Conservation (phyloP, 805 yeast genomes). For the Saccharomycopsis guyanensis region DNA sequence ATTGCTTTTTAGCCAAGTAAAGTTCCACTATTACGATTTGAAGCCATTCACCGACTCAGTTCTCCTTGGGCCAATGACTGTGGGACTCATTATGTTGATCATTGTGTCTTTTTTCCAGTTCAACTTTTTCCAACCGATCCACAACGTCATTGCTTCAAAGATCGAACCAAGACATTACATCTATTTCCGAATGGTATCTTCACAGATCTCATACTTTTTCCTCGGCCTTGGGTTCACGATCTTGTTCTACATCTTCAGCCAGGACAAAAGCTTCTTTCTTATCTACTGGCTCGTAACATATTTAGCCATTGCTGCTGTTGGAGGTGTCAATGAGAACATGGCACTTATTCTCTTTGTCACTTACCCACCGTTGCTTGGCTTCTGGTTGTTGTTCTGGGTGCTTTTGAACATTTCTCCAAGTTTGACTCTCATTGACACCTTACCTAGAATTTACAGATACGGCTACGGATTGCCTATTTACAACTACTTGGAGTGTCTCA, state of each 20-base stretch:
- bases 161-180: slow-evolving; percentile 35
- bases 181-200: slow-evolving; percentile 43
- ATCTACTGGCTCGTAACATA: slow-evolving; percentile 65
- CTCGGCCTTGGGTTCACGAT: slow-evolving; percentile 48
- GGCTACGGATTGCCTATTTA: slow-evolving; percentile 45
- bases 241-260: slow-evolving; percentile 36
- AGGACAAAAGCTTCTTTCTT: slow-evolving; percentile 61
- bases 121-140: slow-evolving; percentile 37
- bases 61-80: slow-evolving; percentile 55
- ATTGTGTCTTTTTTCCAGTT: slow-evolving; percentile 69
- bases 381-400: slow-evolving; percentile 69
- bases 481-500: not conserved
- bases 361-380: slow-evolving; percentile 58
- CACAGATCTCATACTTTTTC: slow-evolving; percentile 46
- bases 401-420: slow-evolving; percentile 62
- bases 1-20: slow-evolving; percentile 8
- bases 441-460: slow-evolving; percentile 49
- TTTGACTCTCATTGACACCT: slow-evolving; percentile 54
- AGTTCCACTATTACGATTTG: slow-evolving; percentile 31
- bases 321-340: slow-evolving; percentile 64
- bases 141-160: slow-evolving; percentile 29
- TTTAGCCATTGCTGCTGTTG: slow-evolving; percentile 67
- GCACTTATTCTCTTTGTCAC: slow-evolving; percentile 42
- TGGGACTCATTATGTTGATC: slow-evolving; percentile 66
- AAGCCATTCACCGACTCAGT: slow-evolving; percentile 44